Conservation (phyloP, 768 basidiomycete genomes). For the Boletus edulis region DNA sequence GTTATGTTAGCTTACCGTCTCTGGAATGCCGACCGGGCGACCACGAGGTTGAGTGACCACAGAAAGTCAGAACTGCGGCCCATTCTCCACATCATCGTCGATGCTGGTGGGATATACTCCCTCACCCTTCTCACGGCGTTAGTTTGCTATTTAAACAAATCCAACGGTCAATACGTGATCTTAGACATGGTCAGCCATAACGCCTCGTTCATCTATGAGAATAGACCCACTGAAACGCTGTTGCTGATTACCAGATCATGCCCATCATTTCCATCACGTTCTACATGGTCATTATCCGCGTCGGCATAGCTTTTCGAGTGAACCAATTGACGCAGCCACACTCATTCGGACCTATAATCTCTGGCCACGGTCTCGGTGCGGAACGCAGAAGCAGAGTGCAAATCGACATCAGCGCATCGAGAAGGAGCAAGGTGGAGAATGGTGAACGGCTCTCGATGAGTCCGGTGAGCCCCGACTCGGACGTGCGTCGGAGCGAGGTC, state of each 20-base stretch:
- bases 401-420: conserved; percentile 4
- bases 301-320: conserved; percentile 20
- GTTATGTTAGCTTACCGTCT: conserved; percentile 32
- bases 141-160: conserved; percentile 25
- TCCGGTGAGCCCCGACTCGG: neutral
- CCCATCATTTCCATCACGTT: conserved; percentile 43
- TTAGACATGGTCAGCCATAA: conserved; percentile 33
- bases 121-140: conserved; percentile 33
- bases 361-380: neutral
- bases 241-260: conserved; percentile 25
- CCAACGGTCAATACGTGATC: conserved; percentile 34
- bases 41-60: conserved; percentile 13
- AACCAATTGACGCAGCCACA: neutral
- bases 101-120: conserved; percentile 39
- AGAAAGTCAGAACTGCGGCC: conserved; percentile 10
- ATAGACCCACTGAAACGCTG: neutral
- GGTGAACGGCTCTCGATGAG: neutral
- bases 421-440: neutral
- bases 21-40: conserved; percentile 26
- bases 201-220: neutral
- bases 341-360: neutral
- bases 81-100: conserved; percentile 32
- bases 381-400: conserved; percentile 5
- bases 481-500: neutral
- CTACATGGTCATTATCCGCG: conserved; percentile 42